Base-by-base conservation (phyloP, 2,329 filamentous ascomycete species). In the Phialocephala subalpina region DNA sequence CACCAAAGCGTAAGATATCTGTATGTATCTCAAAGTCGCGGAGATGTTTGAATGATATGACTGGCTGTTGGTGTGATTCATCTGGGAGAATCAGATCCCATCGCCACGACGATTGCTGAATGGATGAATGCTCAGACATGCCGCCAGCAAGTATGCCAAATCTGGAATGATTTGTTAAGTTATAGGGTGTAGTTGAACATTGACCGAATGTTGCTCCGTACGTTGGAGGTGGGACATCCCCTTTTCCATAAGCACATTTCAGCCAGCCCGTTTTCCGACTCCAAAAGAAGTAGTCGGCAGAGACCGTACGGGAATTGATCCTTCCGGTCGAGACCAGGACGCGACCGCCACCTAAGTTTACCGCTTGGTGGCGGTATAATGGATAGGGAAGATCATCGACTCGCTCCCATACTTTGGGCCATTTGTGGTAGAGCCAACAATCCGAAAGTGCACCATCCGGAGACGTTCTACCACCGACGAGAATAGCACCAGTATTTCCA, bases 401-500 rank as follows among this genome's bases (percentile, higher is more conserved):
- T 69, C 82, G 83, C 65, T 83, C 82, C 93, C 93, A 97, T 16
- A 77, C 35, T 52, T 77, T 77, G 1, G 73, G 69, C 3, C 82
- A 82, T 59, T 84, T 84, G 60, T 85, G 82, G 69, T 90, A 87
- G 1, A 94, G 72, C 93, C 93, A 97, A 72, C 91, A 94, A 76
- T 96, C 92, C 40, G 82, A 81, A 49, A 93, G 81, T 1, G 88
- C 88, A 35, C 83, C 84, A 14, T 88, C 83, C 4, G 94, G 94
- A 8, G 93, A 95, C n/a, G 86, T 83, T 66, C 94, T 86, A 5
- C 95, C 95, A 27, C 95, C 94, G 35, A 87, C 84, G 56, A 97
- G 81, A 12, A 97, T 78, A 66, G 84, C 84, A 18, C 86, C 86
- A 25, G 79, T 78, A 38, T 82, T 79, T 1, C 83, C 84, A 5